These are phyloP conservation scores for Phytopythium boreale DNA, from an alignment of 352 stramenopile genomes.

Conservation along the genomic window DNA sequence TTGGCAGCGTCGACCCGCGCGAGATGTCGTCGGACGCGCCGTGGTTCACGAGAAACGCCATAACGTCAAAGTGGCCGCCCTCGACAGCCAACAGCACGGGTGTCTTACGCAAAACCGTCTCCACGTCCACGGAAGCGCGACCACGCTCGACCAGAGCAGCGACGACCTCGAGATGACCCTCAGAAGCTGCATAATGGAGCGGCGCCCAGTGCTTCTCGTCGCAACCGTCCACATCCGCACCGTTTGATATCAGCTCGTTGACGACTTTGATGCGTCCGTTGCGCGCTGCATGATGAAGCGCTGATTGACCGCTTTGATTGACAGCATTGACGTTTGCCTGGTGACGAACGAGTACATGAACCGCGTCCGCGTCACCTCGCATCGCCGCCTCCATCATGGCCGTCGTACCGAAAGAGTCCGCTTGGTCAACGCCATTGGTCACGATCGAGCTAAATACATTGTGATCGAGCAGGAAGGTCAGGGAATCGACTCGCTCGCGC, in stretches of 20 bases:
- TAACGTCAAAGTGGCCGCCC: slow-evolving; percentile 1
- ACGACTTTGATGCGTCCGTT: neutral
- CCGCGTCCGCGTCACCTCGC: neutral
- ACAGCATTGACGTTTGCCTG: neutral
- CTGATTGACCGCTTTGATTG: slow-evolving; percentile 11
- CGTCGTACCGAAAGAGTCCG: slow-evolving; percentile 13
- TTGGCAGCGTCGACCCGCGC: neutral
- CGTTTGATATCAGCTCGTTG: neutral
- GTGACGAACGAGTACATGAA: neutral
- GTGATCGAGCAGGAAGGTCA: neutral
- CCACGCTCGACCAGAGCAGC: neutral
- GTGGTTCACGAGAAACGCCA: neutral
- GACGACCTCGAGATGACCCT: neutral
- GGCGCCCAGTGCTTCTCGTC: slow-evolving; percentile 1
- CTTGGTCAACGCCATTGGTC: neutral
- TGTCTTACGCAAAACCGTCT: slow-evolving; percentile 6
- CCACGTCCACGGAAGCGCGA: neutral
- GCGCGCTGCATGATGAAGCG: slow-evolving; percentile 9
- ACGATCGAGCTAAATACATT: neutral
- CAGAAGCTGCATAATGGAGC: neutral
- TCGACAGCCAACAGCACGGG: neutral
- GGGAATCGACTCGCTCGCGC: neutral
- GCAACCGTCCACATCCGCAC: neutral
- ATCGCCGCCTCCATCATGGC: slow-evolving; percentile 3
- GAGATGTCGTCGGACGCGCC: neutral